Conservation (phyloP, 1,139 yeast genomes). For the Lodderomyces elongisporus region DNA sequence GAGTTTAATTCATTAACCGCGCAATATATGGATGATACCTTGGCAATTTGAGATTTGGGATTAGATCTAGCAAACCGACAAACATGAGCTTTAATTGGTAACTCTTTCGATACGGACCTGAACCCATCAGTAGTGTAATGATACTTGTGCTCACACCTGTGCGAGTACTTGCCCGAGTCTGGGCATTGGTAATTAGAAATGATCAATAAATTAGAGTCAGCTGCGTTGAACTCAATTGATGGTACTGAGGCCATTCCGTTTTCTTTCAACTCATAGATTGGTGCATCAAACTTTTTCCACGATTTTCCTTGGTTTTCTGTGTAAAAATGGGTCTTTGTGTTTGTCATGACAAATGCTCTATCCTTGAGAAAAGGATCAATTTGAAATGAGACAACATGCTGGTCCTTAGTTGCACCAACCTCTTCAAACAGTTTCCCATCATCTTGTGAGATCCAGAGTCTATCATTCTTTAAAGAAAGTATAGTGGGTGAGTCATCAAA, state of each 20-base stretch:
- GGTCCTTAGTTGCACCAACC: slow-evolving; percentile 26
- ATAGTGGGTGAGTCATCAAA: slow-evolving; percentile 55
- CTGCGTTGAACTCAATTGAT: slow-evolving; percentile 32
- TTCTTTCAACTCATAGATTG: slow-evolving; percentile 9
- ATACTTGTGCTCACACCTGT: slow-evolving; percentile 31
- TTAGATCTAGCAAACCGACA: slow-evolving; percentile 53
- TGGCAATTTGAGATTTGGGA: slow-evolving; percentile 32
- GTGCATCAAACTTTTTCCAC: slow-evolving; percentile 46
- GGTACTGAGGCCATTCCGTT: slow-evolving; percentile 14
- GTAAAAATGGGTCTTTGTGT: slow-evolving; percentile 35
- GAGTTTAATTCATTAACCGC: slow-evolving; percentile 37
- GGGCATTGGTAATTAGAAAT: slow-evolving; percentile 38
- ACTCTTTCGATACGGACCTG: slow-evolving; percentile 31
- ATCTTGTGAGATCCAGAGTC: slow-evolving; percentile 44
- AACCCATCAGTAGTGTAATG: slow-evolving; percentile 55
- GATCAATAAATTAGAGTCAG: slow-evolving; percentile 35
- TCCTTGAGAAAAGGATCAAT: slow-evolving; percentile 42
- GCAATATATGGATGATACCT: slow-evolving; percentile 48
- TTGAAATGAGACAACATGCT: slow-evolving; percentile 22
- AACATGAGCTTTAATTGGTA: slow-evolving; percentile 28
- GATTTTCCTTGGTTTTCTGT: slow-evolving; percentile 55
- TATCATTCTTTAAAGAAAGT: slow-evolving; percentile 29
- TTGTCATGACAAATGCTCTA: slow-evolving; percentile 51
- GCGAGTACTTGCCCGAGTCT: slow-evolving; percentile 13
- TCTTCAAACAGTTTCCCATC: slow-evolving; percentile 55